Base-by-base conservation (phyloP, 2,329 filamentous ascomycete genomes). In the Colletotrichum tropicicola region DNA sequence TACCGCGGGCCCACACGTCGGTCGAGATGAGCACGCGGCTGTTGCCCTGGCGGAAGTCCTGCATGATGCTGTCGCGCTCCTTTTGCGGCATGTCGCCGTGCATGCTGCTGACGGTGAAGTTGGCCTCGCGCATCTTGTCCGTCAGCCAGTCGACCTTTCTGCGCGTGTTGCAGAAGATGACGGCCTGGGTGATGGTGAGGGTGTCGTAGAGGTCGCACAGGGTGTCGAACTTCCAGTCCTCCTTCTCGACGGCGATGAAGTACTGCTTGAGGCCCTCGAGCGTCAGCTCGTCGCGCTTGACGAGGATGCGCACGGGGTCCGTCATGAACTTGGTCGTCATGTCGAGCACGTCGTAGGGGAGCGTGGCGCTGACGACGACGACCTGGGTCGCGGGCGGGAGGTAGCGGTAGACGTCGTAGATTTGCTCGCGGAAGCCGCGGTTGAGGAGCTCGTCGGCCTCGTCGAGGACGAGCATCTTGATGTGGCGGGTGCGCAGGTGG, bases 281-380 rank as follows among this genome's bases (percentile, higher is more conserved):
- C 2, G 96, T 99, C 84, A 99, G 83, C 79, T 99, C 96, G 80
- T 98, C 96, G 90, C 94, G 94, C 89, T 98, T 98, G 78, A 98
- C 95, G 25, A 98, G 87, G 74, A 98, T 97, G 70, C 95, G 92
- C 47, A 98, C 95, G 1, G 95, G 95, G 73, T 98, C 95, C 25
- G 93, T 97, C 96, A 99, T 99, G 87, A 99, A 99, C 80, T 98
- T 98, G 71, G 95, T 98, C 30, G 96, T 99, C 92, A 99, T 97
- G 79, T 98, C 95, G 56, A 99, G 88, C 19, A 99, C 96, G 75
- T 99, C 96, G 84, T 98, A 97, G 47, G 96, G 96, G 32, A 99
- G 90, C 4, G 96, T 99, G 69, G 96, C 96, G 57, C 93, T 97
- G 71, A 99, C 93, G 27, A 99, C 93, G 3, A 98, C 96, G n/a